phyloP scores from a whole-genome alignment of 1,139 yeast species.

The Trichomonascaceae sp. region DNA sequence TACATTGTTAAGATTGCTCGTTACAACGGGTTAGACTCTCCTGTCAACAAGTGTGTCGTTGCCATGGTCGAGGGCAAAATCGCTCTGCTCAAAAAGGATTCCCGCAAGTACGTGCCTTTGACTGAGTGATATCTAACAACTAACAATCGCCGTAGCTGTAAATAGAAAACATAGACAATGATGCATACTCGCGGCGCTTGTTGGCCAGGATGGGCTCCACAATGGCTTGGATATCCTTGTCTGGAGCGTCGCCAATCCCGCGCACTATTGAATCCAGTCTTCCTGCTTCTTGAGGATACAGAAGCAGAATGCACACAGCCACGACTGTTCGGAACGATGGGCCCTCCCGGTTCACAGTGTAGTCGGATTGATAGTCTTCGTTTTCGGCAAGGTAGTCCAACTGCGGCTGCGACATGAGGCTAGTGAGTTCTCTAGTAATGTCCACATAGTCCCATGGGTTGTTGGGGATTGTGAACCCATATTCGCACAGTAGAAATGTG shows the following conservation, averaged over 20 bases:
- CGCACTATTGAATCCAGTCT: too few species aligned
- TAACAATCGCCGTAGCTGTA: too few species aligned
- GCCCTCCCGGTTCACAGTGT: conserved; percentile 41
- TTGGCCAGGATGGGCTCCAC: too few species aligned
- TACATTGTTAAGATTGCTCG: conserved; percentile 44
- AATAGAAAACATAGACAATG: not conserved
- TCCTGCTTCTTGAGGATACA: too few species aligned
- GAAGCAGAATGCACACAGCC: conserved; percentile 62
- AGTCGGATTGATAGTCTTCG: conserved; percentile 55
- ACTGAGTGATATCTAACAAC: too few species aligned
- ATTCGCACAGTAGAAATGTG: conserved; percentile 68
- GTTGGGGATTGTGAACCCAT: conserved; percentile 52
- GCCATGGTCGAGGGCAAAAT: conserved; percentile 29
- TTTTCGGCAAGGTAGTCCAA: conserved; percentile 37
- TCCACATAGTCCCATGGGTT: conserved; percentile 68
- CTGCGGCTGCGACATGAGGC: conserved; percentile 25
- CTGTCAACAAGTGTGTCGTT: conserved; percentile 36
- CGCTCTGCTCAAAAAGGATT: conserved; percentile 6
- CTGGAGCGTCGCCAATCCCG: too few species aligned
- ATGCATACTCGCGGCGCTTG: not conserved
- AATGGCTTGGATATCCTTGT: too few species aligned
- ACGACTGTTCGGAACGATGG: conserved; percentile 66
- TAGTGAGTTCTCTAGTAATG: conserved; percentile 33
- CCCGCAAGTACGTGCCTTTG: conserved; percentile 8
- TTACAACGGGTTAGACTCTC: conserved; percentile 29